Conservation (phyloP, 176 grass and related monocot species). For the Echinochloa phyllopogon region DNA sequence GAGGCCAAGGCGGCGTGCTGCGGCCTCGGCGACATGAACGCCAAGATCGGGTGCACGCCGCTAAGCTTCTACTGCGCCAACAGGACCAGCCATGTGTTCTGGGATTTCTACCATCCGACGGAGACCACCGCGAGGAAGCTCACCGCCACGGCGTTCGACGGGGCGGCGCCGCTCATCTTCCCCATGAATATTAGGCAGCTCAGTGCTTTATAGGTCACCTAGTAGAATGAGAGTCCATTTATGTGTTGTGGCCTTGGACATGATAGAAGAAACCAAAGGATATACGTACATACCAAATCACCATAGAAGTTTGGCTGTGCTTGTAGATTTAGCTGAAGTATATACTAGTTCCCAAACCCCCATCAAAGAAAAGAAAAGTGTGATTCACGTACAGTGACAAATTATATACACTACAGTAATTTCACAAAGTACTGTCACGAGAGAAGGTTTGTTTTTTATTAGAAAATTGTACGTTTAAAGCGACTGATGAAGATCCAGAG, state of each 20-base stretch:
- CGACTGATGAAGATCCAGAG: too few species aligned
- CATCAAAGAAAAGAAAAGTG: too few species aligned
- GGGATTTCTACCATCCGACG: constrained; percentile 88
- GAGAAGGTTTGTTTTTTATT: too few species aligned
- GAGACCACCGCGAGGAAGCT: constrained; percentile 68
- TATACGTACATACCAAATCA: too few species aligned
- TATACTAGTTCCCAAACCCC: background rate
- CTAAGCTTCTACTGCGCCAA: constrained; percentile 69
- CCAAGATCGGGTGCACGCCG: constrained; percentile 70
- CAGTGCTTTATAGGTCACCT: constrained; percentile 9
- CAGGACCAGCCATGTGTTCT: constrained; percentile 63
- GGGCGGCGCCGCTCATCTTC: constrained; percentile 57
- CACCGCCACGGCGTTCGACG: constrained; percentile 49
- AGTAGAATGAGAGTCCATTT: too few species aligned
- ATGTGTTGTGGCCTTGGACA: background rate
- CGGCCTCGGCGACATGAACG: constrained; percentile 77
- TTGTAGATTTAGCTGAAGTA: background rate
- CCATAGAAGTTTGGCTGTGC: too few species aligned
- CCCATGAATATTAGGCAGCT: constrained; percentile 70
- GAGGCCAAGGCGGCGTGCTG: constrained; percentile 86
- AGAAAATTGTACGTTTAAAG: too few species aligned
- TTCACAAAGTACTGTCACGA: too few species aligned
- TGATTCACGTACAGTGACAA: too few species aligned
- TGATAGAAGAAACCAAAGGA: background rate
- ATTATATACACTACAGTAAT: too few species aligned